Evolutionary conservation across 345 rosid genomes (phyloP), one percentile per base, ranked within the genome.

Genomic region (Leavenworthia alabamica): DNA sequence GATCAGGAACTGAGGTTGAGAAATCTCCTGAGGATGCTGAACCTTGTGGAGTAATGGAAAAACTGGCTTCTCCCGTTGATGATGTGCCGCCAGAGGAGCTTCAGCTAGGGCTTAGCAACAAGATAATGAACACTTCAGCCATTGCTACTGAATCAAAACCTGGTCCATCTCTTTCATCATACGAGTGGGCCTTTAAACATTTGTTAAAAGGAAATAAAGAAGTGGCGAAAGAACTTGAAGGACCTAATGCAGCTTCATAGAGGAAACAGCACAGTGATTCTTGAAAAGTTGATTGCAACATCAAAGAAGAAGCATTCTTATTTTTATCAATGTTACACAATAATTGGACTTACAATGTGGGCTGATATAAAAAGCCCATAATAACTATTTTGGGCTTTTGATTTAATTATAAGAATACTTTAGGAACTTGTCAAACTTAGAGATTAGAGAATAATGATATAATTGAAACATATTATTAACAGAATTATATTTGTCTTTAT

Each of bases 41-140:
- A 41, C 43, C 79, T 56, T 52, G 36, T 50, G 81, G 67, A 56
- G 10, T 72, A 26, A 73, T 51, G 31, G 60, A 42, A 39, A 70
- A 70, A 64, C 59, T 40, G 19, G 72, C 33, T 42, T 70, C 71
- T 36, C 69, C 67, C 4, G 15, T 54, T 19, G 72, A 66, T 64
- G 76, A 73, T 61, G 64, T 48, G 32, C 66, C 50, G 32, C 66
- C 50, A 13, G 74, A 76, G 42, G 81, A 75, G 66, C 62, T 77
- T 16, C 73, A 55, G 56, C 50, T 60, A 52, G 78, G 70, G 73
- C 73, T 67, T 68, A 64, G 65, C 28, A 56, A 56, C 70, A 75
- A 70, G 70, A 67, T 24, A 9, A 17, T 56, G 65, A 41, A 24
- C 20, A 76, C 64, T 37, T 55, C 47, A n/a, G 22, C 24, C 24